Evolutionary conservation across 164 flowering plant species (phyloP).

Genomic region (Vitis rupestris): DNA sequence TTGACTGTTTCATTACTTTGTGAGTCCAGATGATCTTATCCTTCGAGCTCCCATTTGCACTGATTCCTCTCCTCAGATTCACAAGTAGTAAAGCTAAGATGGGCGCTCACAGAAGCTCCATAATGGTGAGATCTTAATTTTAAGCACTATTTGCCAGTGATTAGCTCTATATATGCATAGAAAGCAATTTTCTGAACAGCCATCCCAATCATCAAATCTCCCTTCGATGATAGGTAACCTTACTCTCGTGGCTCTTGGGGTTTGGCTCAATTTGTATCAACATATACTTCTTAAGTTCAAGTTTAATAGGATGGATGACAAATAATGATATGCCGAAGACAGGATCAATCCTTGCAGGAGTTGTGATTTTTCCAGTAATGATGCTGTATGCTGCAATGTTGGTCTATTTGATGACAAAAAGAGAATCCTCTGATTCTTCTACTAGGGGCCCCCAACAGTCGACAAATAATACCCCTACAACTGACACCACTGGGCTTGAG

Average conservation of each 20-base stretch:
- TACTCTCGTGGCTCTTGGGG: not conserved
- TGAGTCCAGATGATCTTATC: conserved; percentile 13
- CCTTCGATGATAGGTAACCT: not conserved
- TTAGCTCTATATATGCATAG: not conserved
- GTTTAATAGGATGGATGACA: conserved; percentile 3
- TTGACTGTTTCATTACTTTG: not conserved
- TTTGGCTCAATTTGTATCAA: not conserved
- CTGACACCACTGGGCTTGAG: not conserved
- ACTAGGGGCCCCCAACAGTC: not conserved
- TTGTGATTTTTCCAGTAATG: not conserved
- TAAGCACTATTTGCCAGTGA: not conserved
- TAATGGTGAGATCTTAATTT: not conserved
- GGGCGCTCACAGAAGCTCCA: conserved; percentile 5
- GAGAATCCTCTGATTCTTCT: not conserved
- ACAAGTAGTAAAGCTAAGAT: conserved; percentile 12
- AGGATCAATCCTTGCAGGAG: conserved; percentile 1
- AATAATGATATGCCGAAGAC: not conserved
- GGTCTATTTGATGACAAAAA: not conserved
- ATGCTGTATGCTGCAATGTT: not conserved
- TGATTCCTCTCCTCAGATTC: conserved; percentile 14
- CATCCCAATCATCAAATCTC: not conserved
- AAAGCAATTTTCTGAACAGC: not conserved
- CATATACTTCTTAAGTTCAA: conserved; percentile 1
- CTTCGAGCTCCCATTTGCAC: conserved; percentile 15
- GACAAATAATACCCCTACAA: not conserved